phyloP scores from a whole-genome alignment of 495 filamentous ascomycete species.

The Lophium mytilinum region DNA sequence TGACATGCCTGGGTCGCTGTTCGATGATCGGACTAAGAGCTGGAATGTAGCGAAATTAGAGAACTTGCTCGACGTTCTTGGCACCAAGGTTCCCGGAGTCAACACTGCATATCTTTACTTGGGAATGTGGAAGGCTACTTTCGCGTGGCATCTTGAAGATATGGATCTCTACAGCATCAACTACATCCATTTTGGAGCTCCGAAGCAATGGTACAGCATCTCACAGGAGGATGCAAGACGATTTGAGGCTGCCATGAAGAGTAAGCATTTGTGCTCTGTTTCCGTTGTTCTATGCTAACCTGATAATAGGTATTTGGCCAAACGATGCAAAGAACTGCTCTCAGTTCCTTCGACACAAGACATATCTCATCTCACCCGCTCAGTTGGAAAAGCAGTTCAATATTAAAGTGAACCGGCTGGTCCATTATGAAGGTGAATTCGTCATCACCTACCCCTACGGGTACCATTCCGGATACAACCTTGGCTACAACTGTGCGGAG shows the following conservation, averaged over 20 bases:
- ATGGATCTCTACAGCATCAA: constrained; percentile 99
- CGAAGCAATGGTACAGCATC: constrained; percentile 99
- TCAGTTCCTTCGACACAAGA: constrained; percentile 96
- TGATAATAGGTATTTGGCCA: constrained; percentile 62
- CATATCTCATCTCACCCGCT: constrained; percentile 90
- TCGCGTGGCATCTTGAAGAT: constrained; percentile 98
- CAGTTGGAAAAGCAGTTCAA: constrained; percentile 77
- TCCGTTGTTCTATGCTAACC: not conserved
- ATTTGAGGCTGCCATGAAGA: constrained; percentile 93
- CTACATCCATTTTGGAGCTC: constrained; percentile 96
- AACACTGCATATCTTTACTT: constrained; percentile 98
- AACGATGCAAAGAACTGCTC: constrained; percentile 94
- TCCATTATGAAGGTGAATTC: constrained; percentile 97
- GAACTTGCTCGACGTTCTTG: constrained; percentile 88
- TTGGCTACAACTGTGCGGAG: constrained; percentile 98
- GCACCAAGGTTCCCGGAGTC: constrained; percentile 90
- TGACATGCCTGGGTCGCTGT: constrained; percentile 93
- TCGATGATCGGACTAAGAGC: constrained; percentile 70
- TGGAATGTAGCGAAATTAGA: constrained; percentile 96
- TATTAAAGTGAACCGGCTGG: constrained; percentile 89
- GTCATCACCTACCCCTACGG: constrained; percentile 98
- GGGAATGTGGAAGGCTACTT: constrained; percentile 99
- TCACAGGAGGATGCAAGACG: constrained; percentile 89
- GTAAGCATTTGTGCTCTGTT: constrained; percentile 29
- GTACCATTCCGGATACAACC: constrained; percentile 96